Base-by-base conservation (phyloP, 192 early-diverging fungal genomes). In the Backusella macrospora region DNA sequence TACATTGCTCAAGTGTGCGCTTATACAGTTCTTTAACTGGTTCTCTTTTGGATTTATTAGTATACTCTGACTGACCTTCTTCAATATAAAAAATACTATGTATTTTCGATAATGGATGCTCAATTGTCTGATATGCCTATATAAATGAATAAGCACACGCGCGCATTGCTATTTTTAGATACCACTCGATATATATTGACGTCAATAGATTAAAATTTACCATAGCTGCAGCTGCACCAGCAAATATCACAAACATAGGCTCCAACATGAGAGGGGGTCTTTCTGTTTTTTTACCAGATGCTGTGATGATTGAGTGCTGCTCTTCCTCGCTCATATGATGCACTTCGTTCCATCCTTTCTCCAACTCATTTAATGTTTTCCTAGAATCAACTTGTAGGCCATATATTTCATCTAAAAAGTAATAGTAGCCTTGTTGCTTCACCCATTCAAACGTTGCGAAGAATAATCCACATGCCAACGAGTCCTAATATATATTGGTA, bases 371-470 rank as follows among this genome's bases (percentile, higher is more conserved):
- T 34, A 80, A 39, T 9, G 70, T 59, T 26, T 68, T 70, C 5
- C 59, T 69, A 29, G 82, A 75, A 70, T 80, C 80, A 5, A 85
- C 79, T 10, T 81, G 80, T 37, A 81, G 68, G 1, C 81, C 82
- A 48, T 83, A 83, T 62, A 86, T 74, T 49, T 84, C 83, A 47
- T 85, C 84, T 62, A 85, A 85, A 77, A 76, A 91, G 73, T 78
- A 86, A 64, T 90, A 88, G 63, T 91, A 91, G 29, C 88, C 88
- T 65, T 91, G 88, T 42, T 90, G 86, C 47, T 94, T 94, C 8
- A 90, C 84, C 82, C 83, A 88, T 76, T 94, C 92, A 77, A 94
- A 94, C 7, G 89, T 83, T 15, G 88, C 91, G 85, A 94, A 94
- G 65, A 94, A 94, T 16, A 89, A 78, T 6, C 90, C 89, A 76